phyloP scores from a whole-genome alignment of 2,329 filamentous ascomycete genomes.

The Aspergillus sp. region DNA sequence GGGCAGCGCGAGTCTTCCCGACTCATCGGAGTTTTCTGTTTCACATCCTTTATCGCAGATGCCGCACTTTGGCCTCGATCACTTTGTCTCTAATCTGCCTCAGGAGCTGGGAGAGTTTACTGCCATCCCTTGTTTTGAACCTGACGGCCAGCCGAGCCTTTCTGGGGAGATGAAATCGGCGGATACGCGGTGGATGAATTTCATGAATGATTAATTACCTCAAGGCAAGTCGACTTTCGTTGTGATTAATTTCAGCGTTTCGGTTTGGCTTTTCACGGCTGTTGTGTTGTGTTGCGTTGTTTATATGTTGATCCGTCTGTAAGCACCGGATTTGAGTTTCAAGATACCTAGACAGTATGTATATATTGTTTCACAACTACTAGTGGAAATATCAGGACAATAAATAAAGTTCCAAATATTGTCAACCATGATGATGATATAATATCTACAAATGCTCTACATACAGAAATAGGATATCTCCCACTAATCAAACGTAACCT shows the following conservation, averaged over 20 bases:
- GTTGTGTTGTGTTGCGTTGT: conserved; percentile 1
- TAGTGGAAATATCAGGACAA: background rate
- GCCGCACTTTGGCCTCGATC: conserved; percentile 40
- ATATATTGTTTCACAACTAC: background rate
- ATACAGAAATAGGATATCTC: conserved; percentile 17
- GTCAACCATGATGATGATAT: background rate
- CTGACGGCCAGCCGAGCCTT: conserved; percentile 30
- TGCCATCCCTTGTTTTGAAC: conserved; percentile 43
- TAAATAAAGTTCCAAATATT: background rate
- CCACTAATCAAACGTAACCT: conserved; percentile 61
- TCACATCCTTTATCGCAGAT: conserved; percentile 34
- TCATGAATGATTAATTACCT: conserved; percentile 32
- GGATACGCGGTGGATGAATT: conserved; percentile 39
- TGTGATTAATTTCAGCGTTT: conserved; percentile 6
- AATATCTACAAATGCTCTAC: conserved; percentile 6
- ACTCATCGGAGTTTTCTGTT: conserved; percentile 30
- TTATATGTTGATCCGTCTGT: background rate
- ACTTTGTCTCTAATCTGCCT: conserved; percentile 44
- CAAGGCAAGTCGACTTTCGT: background rate
- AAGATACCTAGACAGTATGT: conserved; percentile 20
- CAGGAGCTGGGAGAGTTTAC: conserved; percentile 44
- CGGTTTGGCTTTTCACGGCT: background rate
- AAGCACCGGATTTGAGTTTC: background rate
- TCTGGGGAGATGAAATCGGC: conserved; percentile 27
- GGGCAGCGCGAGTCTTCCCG: conserved; percentile 23